Evolutionary conservation across 352 stramenopile genomes (phyloP), one percentile per base, ranked within the genome.

Genomic region (Phytophthora cactorum): DNA sequence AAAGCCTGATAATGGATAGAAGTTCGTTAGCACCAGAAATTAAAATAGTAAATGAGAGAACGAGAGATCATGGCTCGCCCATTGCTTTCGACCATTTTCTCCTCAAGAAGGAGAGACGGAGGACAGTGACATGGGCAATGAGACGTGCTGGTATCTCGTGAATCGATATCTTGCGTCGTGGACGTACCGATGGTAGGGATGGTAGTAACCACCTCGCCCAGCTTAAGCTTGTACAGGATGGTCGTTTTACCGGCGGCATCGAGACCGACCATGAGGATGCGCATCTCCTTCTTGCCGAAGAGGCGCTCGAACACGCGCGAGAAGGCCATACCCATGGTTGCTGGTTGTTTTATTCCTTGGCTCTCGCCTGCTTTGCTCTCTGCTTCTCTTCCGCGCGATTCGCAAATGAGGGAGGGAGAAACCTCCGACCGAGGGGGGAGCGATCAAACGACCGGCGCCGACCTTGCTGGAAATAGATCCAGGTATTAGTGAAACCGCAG

Each of bases 201-300:
- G 36, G 97, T 99, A 51, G 97, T 99, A 54, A 99, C 96, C 61
- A 99, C 96, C 83, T 99, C 82, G 45, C 89, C 86, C 51, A 95
- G 81, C 76, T 95, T 92, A 64, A 96, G 84, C 74, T 96, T 97
- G 81, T 96, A 99, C 60, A 99, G 75, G 81, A 99, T 99, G 14
- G 98, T 99, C 11, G 98, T 99, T 85, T 99, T 99, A 69, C 98
- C 98, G 28, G 98, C 98, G 82, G 98, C 99, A 78, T 99, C 98
- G 28, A 99, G 89, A 62, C 98, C 98, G 10, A 99, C 82, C 87
- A 99, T 99, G n/a, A 99, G 82, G 77, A 99, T 99, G 63, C 98
- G 92, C 61, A 99, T 98, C 89, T 99, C 98, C 77, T 99, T 99
- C 72, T 94, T 98, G 56, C 98, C 97, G 84, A 99, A 99, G 68